phyloP scores from a whole-genome alignment of 2,329 filamentous ascomycete species.

The Teratosphaeria epicoccoides region DNA sequence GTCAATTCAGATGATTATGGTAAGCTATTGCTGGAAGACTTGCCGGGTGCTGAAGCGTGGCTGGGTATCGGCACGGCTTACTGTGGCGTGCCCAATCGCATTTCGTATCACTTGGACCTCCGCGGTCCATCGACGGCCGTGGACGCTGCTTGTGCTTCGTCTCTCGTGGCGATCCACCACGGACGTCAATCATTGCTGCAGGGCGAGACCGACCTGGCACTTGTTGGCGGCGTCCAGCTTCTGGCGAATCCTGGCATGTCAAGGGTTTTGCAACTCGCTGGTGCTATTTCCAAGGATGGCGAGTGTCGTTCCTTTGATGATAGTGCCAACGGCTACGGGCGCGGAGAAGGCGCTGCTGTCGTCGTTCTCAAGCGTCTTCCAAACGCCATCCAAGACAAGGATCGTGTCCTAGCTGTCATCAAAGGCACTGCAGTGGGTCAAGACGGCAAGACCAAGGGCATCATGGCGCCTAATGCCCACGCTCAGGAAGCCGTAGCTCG shows the following conservation, averaged over 20 bases:
- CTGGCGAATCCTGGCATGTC: neutral
- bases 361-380: conserved; percentile 31
- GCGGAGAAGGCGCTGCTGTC: conserved; percentile 43
- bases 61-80: no score
- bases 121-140: no score
- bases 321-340: conserved; percentile 39
- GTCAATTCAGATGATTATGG: no score
- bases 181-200: no score
- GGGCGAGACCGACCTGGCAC: no score
- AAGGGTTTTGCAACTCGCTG: neutral
- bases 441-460: conserved; percentile 30
- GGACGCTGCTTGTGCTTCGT: no score
- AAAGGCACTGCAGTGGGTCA: conserved; percentile 24
- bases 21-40: no score
- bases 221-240: neutral
- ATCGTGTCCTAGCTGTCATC: conserved; percentile 24
- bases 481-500: conserved; percentile 28
- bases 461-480: conserved; percentile 28
- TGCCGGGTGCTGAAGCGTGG: no score
- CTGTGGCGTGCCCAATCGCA: no score
- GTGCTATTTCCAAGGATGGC: neutral
- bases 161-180: no score
- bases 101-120: no score
- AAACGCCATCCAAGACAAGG: neutral
- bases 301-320: conserved; percentile 20